These are phyloP conservation scores for Colletotrichum siamense DNA, from an alignment of 2,329 filamentous ascomycete species.

Conservation along the genomic window DNA sequence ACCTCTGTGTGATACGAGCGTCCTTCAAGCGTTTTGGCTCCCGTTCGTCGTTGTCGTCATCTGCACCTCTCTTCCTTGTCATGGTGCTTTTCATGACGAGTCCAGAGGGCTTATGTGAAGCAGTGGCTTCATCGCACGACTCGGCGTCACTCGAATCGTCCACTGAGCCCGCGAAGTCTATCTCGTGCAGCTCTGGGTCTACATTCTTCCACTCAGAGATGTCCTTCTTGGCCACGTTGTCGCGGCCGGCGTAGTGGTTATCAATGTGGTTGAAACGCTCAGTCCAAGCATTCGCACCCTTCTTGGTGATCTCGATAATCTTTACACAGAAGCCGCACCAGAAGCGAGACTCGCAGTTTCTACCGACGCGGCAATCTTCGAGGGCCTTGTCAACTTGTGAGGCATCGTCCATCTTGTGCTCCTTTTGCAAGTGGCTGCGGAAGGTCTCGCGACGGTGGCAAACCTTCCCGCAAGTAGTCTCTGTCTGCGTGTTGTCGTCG, in stretches of 20 bases:
- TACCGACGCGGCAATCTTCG: constrained; percentile 64
- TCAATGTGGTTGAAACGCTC: constrained; percentile 76
- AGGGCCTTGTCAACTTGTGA: constrained; percentile 47
- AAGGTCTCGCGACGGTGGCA: constrained; percentile 66
- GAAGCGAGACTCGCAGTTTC: constrained; percentile 69
- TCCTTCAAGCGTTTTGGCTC: constrained; percentile 15
- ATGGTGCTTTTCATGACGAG: background rate
- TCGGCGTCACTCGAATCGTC: constrained; percentile 4
- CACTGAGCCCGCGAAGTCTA: background rate
- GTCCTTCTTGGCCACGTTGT: constrained; percentile 36
- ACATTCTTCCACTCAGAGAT: constrained; percentile 63
- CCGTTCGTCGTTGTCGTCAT: constrained; percentile 16
- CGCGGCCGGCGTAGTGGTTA: constrained; percentile 66
- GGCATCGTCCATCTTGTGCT: constrained; percentile 46
- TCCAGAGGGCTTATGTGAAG: background rate
- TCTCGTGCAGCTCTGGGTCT: constrained; percentile 29
- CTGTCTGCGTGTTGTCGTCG: background rate
- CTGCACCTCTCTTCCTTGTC: background rate
- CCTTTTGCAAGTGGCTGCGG: constrained; percentile 61
- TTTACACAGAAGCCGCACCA: constrained; percentile 86
- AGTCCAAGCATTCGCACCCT: constrained; percentile 61
- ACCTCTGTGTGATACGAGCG: constrained; percentile 25
- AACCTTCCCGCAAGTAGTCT: constrained; percentile 58
- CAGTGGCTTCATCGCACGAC: background rate
- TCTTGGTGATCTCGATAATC: constrained; percentile 57